Evolutionary conservation across 2,329 filamentous ascomycete species (phyloP).

Genomic region (Pestalotiopsis sp.): DNA sequence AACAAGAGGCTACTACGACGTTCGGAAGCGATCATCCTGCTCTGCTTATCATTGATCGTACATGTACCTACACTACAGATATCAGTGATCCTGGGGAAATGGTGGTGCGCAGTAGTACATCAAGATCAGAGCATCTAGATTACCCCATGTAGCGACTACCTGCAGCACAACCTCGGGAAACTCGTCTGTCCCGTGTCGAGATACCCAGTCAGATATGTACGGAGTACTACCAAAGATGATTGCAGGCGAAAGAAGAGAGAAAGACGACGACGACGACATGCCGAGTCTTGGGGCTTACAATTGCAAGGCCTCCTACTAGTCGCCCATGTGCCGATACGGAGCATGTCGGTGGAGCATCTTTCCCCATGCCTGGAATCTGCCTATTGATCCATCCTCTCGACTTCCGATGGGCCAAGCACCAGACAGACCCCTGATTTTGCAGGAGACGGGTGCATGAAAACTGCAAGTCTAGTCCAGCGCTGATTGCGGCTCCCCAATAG

Average conservation of each 20-base stretch:
- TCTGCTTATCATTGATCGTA: background rate
- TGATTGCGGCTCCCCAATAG: background rate
- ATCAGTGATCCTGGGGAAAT: background rate
- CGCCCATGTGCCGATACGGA: conserved; percentile 6
- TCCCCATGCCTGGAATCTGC: background rate
- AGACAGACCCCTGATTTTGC: background rate
- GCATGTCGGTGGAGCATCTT: background rate
- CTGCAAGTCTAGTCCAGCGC: background rate
- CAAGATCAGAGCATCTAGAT: background rate
- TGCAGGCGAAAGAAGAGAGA: background rate
- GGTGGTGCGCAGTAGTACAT: background rate
- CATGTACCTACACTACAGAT: background rate
- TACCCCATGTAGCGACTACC: background rate
- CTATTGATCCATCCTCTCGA: background rate
- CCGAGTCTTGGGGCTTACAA: background rate
- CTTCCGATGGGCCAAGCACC: background rate
- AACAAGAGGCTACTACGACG: background rate
- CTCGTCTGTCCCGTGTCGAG: background rate
- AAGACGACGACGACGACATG: background rate
- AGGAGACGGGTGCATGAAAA: background rate
- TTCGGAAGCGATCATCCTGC: background rate
- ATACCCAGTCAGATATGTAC: background rate
- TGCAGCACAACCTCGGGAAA: background rate
- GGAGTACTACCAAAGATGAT: background rate
- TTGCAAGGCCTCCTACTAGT: conserved; percentile 4